These are phyloP conservation scores for Arabis alpina DNA, from an alignment of 345 rosid species.

Conservation along the genomic window DNA sequence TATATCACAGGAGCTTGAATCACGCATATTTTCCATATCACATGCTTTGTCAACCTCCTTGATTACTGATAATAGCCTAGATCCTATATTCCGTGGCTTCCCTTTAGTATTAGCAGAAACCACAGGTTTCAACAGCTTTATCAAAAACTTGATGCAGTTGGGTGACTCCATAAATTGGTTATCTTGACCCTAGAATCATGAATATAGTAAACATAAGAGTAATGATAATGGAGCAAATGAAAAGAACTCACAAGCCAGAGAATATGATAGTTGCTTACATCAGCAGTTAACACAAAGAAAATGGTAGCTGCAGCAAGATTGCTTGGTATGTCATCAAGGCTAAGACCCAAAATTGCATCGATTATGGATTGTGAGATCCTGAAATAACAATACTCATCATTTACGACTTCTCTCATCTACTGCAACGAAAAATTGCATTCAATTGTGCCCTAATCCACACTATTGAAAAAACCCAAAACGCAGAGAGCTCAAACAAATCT, in stretches of 20 bases:
- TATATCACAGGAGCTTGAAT: slow-evolving; percentile 61
- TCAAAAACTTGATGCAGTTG: slow-evolving; percentile 61
- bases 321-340: slow-evolving; percentile 76
- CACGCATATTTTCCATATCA: slow-evolving; percentile 50
- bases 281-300: slow-evolving; percentile 73
- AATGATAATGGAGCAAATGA: neutral
- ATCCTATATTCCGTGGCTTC: slow-evolving; percentile 64
- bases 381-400: slow-evolving; percentile 29
- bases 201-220: slow-evolving; percentile 15
- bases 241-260: neutral
- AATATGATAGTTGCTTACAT: slow-evolving; percentile 54
- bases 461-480: neutral
- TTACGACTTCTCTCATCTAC: neutral
- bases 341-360: slow-evolving; percentile 81
- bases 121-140: slow-evolving; percentile 77
- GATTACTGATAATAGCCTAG: slow-evolving; percentile 67
- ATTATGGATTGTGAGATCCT: slow-evolving; percentile 75
- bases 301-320: slow-evolving; percentile 86
- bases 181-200: slow-evolving; percentile 71
- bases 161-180: slow-evolving; percentile 76
- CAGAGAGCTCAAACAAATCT: slow-evolving; percentile 6
- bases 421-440: neutral
- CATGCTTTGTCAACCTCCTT: slow-evolving; percentile 55
- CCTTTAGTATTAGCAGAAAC: slow-evolving; percentile 48
- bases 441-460: slow-evolving; percentile 14